These are phyloP conservation scores for Paramyrothecium sp. DNA, from an alignment of 2,329 filamentous ascomycete genomes.

Conservation along the genomic window DNA sequence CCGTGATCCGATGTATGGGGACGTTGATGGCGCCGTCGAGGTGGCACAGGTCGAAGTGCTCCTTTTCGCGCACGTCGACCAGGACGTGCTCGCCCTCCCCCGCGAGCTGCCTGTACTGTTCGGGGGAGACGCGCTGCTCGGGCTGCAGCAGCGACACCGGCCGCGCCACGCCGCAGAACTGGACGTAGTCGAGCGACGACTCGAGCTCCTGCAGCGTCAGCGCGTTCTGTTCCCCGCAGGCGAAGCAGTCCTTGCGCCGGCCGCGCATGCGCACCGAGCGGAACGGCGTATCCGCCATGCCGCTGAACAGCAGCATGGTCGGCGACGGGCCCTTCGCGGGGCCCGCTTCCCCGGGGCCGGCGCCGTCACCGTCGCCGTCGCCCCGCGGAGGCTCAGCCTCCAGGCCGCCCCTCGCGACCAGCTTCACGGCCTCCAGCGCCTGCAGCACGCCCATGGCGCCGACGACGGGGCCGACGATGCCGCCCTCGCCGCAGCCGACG, in stretches of 20 bases:
- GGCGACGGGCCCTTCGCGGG: conserved; percentile 16
- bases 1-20: conserved; percentile 56
- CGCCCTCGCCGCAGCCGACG: conserved; percentile 86
- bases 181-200: conserved; percentile 73
- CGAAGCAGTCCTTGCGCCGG: conserved; percentile 68
- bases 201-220: conserved; percentile 63
- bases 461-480: conserved; percentile 88
- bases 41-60: conserved; percentile 79
- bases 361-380: too few species aligned
- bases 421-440: conserved; percentile 82
- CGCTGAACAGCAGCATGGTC: conserved; percentile 49
- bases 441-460: conserved; percentile 92
- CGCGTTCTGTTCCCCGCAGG: conserved; percentile 62
- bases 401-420: conserved; percentile 54
- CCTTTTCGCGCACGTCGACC: conserved; percentile 80
- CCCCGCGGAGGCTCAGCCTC: conserved; percentile 9
- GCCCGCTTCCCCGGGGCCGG: conserved; percentile 1
- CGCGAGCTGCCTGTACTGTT: conserved; percentile 49
- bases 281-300: conserved; percentile 50
- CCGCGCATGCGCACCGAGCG: conserved; percentile 72
- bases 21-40: conserved; percentile 76
- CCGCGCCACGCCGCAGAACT: conserved; percentile 71
- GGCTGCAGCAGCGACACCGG: conserved; percentile 56
- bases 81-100: conserved; percentile 49
- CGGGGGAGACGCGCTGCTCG: conserved; percentile 66